Evolutionary conservation across 805 yeast genomes (phyloP).

Genomic region (Teunomyces aglyptinius): DNA sequence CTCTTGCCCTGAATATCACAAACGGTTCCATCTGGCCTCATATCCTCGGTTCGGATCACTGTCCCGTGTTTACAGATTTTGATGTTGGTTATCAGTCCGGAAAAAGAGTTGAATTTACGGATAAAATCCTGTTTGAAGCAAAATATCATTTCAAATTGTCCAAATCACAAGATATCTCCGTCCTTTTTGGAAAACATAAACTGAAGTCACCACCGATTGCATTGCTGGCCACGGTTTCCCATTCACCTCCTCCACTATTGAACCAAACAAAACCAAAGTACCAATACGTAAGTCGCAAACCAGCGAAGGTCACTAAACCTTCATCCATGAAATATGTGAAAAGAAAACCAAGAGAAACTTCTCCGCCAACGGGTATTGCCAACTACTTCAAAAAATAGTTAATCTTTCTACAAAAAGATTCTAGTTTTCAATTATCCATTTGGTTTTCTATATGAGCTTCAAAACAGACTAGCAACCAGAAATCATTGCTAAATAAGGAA

Average conservation of each 20-base stretch:
- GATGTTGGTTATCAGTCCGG: slow-evolving; percentile 15
- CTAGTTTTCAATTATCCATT: neutral
- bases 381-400: slow-evolving; percentile 2
- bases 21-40: slow-evolving; percentile 63
- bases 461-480: neutral
- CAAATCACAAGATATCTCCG: slow-evolving; percentile 33
- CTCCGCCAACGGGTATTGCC: neutral
- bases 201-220: neutral
- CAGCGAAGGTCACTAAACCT: neutral
- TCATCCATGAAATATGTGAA: slow-evolving; percentile 15
- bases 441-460: slow-evolving; percentile 2
- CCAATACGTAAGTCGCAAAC: slow-evolving; percentile 20
- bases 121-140: slow-evolving; percentile 21
- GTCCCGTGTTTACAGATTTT: slow-evolving; percentile 82
- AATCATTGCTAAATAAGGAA: neutral
- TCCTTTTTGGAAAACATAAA: slow-evolving; percentile 18
- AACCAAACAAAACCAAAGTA: slow-evolving; percentile 8
- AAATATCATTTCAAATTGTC: slow-evolving; percentile 17
- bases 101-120: neutral
- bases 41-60: slow-evolving; percentile 88
- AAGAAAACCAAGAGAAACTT: slow-evolving; percentile 6
- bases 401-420: neutral
- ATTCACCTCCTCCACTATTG: neutral
- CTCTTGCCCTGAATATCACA: slow-evolving; percentile 28
- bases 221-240: neutral